Percentiles rank a stretch among this genome's conserved stretches.
Evolutionary conservation across 495 filamentous ascomycete species (phyloP).

Genomic region (Daldinia concentrica): DNA sequence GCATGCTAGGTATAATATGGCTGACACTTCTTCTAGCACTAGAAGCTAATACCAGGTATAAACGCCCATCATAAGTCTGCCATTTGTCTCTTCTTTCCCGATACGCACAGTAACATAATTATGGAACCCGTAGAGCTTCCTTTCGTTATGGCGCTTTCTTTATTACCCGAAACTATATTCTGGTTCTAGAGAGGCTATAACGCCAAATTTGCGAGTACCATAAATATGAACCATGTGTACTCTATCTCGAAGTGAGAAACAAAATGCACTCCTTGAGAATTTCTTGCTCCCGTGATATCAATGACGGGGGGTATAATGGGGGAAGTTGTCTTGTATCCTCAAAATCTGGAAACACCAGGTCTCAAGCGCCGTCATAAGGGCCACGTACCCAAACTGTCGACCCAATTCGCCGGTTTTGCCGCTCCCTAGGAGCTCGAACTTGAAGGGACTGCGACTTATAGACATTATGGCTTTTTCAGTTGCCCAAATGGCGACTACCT

Average conservation of each 20-base stretch:
- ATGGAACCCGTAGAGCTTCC: no score
- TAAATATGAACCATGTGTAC: no score
- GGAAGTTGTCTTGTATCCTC: not conserved
- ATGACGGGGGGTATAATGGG: not conserved
- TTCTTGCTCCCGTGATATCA: not conserved
- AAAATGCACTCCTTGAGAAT: no score
- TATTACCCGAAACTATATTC: no score
- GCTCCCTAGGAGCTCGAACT: not conserved
- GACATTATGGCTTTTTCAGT: not conserved
- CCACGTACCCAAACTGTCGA: not conserved
- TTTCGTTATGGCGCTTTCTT: no score
- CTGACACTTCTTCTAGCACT: no score
- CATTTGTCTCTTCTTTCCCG: no score
- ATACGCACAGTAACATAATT: no score
- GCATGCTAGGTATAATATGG: no score
- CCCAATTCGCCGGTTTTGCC: not conserved
- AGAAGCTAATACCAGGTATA: no score
- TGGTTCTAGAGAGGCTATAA: not conserved
- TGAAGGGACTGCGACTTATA: not conserved
- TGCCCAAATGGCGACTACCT: not conserved
- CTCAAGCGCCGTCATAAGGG: not conserved
- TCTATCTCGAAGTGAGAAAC: no score
- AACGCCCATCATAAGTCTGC: no score
- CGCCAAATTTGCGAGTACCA: not conserved
- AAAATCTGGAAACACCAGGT: not conserved